Base-by-base conservation (phyloP, 768 basidiomycete species). In the Amanita muscaria region DNA sequence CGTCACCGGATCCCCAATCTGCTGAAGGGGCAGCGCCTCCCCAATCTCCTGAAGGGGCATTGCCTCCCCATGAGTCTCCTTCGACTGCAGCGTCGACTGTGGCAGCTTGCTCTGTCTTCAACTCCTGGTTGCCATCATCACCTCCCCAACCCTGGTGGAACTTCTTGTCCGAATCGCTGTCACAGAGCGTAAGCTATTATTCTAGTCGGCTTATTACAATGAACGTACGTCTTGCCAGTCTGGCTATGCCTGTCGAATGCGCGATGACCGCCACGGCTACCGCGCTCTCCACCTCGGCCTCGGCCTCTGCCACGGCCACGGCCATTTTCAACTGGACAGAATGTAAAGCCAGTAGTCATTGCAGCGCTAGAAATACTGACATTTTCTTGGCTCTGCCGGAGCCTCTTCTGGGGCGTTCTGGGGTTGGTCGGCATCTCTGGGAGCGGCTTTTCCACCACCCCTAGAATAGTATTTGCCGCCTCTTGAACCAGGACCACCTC, bases 141-240 rank as follows among this genome's bases (percentile, higher is more conserved):
- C 86, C 88, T 52, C 94, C 94, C 94, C 94, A 98, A 53, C 83
- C 84, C 59, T 90, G 86, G 62, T 89, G 85, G 56, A 93, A 68
- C 70, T 89, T 90, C 77, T 97, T 98, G 54, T 92, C 88, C 35
- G 88, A 84, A 67, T 98, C 94, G 62, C 88, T 92, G 34, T n/a
- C 30, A 21, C 31, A 19, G 41, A 22, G 43, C 10, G 47, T 38
- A 47, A 48, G 42, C 42, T 25, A 53, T 44, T 48, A 46, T 51
- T n/a, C n/a, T n/a, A n/a, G 11, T 31, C 14, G 25, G 23, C 46
- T n/a, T 14, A 23, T 23, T 19, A 38, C 50, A 48, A 34, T 21
- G 16, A 15, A 72, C 83, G 51, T 55, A 85, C 86, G 72, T 81
- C 66, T 83, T 86, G 62, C 85, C 89, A 31, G 89, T 89, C 57